These are phyloP conservation scores for Cyclocybe cylindracea DNA, from an alignment of 768 basidiomycete genomes.

Conservation along the genomic window DNA sequence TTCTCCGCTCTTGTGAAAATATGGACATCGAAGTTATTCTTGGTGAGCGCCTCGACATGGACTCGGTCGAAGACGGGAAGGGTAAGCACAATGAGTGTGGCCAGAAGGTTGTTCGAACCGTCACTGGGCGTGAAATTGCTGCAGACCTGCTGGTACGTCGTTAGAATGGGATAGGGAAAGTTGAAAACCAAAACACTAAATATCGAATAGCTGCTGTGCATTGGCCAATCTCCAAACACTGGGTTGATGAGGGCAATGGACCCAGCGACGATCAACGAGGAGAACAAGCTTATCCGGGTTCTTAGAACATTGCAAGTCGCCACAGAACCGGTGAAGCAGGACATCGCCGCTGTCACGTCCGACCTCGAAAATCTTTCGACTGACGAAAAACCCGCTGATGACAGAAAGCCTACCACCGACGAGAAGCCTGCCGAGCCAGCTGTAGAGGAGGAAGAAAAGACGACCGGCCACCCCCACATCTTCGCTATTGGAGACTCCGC, in stretches of 20 bases:
- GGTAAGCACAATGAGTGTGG: slow-evolving; percentile 24
- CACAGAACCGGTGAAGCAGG: slow-evolving; percentile 13
- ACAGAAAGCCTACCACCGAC: not conserved
- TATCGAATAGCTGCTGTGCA: slow-evolving; percentile 50
- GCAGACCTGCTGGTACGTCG: slow-evolving; percentile 53
- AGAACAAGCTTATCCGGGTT: slow-evolving; percentile 44
- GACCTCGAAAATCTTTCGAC: slow-evolving; percentile 21
- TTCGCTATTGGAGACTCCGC: slow-evolving; percentile 67
- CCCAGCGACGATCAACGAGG: slow-evolving; percentile 36
- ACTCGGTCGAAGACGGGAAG: slow-evolving; percentile 29
- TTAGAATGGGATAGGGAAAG: not conserved
- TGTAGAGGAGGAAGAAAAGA: not conserved
- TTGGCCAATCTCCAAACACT: slow-evolving; percentile 63
- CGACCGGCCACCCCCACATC: slow-evolving; percentile 49
- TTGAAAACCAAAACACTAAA: not conserved
- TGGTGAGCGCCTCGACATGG: slow-evolving; percentile 53
- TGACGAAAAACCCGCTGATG: slow-evolving; percentile 2
- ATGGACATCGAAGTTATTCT: slow-evolving; percentile 50
- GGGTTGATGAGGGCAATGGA: slow-evolving; percentile 44
- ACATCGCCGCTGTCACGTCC: slow-evolving; percentile 12
- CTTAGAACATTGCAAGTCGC: slow-evolving; percentile 54
- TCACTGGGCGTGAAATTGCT: slow-evolving; percentile 48
- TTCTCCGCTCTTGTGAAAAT: slow-evolving; percentile 39
- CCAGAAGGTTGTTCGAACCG: slow-evolving; percentile 42
- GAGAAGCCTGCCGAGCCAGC: too few species aligned